Evolutionary conservation across 371 early-diverging fungal genomes (phyloP), one percentile per base, ranked within the genome.

Genomic region (Parasitella parasitica): DNA sequence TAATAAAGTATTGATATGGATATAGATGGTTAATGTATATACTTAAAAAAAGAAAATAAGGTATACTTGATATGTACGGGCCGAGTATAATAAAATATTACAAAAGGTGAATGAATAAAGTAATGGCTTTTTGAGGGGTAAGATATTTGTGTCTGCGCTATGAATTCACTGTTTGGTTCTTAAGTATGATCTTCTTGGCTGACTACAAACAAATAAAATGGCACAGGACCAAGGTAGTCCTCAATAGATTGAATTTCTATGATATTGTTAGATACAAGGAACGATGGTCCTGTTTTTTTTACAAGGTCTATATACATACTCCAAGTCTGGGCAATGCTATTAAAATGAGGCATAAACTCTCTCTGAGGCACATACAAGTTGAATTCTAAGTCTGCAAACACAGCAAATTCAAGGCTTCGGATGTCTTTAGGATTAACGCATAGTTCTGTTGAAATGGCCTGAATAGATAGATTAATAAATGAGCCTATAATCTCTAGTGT

Each of bases 271-370:
- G 20, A n/a, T n/a, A n/a, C n/a, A n/a, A n/a, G n/a, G n/a, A n/a
- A n/a, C n/a, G n/a, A n/a, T n/a, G n/a, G n/a, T n/a, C n/a, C n/a
- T n/a, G n/a, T n/a, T n/a, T n/a, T n/a, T n/a, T 2, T n/a, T 20
- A 7, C 22, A 43, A 8, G 1, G 8, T 27, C 13, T 41, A 20
- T 41, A 43, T 43, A 43, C 18, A 46, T 54, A 54, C 61, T 34
- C 27, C 43, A 28, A 32, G 39, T 24, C 12, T 24, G 30, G 43
- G 85, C 75, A 60, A 94, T 87, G 37, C 91, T 85, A 48, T 91
- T 83, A 63, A 96, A 81, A 68, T 96, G 97, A 2, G 96, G 95
- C 78, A 91, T 79, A 36, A 94, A 86, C 64, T 95, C 94, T 59
- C 77, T 74, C 26, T 72, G 66, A 4, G 96, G 91, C 16, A 94